These are phyloP conservation scores for Cochliopodium minus DNA, from an alignment of 208 protist species.

Conservation along the genomic window DNA sequence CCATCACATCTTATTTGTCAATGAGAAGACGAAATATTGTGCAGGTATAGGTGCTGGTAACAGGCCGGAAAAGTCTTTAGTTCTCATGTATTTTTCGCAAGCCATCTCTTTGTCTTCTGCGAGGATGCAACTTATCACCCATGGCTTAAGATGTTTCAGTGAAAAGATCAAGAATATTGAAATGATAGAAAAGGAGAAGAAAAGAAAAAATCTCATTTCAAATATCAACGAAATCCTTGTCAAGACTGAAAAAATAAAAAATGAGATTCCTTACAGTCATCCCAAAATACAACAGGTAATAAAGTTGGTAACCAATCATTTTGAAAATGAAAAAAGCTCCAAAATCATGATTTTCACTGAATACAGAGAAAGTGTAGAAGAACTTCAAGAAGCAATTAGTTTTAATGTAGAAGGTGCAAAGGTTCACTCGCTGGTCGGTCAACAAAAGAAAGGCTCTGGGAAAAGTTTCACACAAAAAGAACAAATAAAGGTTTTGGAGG, in stretches of 20 bases:
- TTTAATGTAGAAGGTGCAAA: not conserved
- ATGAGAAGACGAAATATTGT: too few species aligned
- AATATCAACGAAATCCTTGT: not conserved
- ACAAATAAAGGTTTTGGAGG: conserved; percentile 12
- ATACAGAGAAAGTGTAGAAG: conserved; percentile 13
- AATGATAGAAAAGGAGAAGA: not conserved
- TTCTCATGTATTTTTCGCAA: too few species aligned
- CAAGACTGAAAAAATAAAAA: not conserved
- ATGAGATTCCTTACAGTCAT: conserved; percentile 9
- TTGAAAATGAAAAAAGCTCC: conserved; percentile 15
- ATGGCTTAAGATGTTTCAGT: too few species aligned
- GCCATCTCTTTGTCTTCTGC: too few species aligned
- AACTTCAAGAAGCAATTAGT: conserved; percentile 18
- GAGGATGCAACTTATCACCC: too few species aligned
- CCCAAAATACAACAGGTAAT: conserved; percentile 31
- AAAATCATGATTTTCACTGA: conserved; percentile 24
- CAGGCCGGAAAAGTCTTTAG: too few species aligned
- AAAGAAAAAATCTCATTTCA: not conserved
- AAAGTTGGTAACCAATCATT: conserved; percentile 29
- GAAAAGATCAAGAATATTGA: too few species aligned
- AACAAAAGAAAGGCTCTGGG: not conserved
- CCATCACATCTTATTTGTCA: too few species aligned
- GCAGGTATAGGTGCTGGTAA: too few species aligned
- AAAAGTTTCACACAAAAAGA: conserved; percentile 1
- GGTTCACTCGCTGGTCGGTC: conserved; percentile 8